Evolutionary conservation across 2,329 filamentous ascomycete species (phyloP).

Genomic region (Microthyrium microscopicum): DNA sequence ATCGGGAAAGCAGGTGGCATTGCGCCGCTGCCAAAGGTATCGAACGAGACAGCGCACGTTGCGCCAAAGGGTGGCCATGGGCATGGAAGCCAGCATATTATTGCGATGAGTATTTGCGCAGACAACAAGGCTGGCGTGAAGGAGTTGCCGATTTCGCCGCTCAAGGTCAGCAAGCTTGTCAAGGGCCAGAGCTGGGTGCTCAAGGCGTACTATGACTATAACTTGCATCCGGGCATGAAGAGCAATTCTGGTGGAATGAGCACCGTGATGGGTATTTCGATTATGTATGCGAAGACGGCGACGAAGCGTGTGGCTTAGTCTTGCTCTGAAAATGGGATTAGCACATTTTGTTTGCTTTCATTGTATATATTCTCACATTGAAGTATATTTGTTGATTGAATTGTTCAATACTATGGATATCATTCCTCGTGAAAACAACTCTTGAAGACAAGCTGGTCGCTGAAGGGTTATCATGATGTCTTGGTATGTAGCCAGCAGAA

Average conservation of each 20-base stretch:
- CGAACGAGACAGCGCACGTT: not conserved
- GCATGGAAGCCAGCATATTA: constrained; percentile 5
- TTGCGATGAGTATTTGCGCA: constrained; percentile 5
- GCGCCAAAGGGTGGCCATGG: constrained; percentile 3
- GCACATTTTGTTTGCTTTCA: too few relatives aligned
- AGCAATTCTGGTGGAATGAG: not conserved
- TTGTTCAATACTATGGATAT: too few relatives aligned
- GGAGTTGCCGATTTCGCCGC: constrained; percentile 1
- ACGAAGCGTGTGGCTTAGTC: constrained; percentile 5
- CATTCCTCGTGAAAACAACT: too few relatives aligned
- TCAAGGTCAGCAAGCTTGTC: constrained; percentile 1
- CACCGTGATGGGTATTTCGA: constrained; percentile 7
- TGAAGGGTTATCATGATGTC: too few relatives aligned
- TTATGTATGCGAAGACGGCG: constrained; percentile 7
- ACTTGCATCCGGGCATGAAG: constrained; percentile 1
- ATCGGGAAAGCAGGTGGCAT: constrained; percentile 1
- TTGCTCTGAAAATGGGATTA: too few relatives aligned
- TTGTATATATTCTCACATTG: too few relatives aligned
- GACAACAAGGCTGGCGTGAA: constrained; percentile 3
- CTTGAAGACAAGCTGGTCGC: too few relatives aligned
- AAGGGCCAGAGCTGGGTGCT: constrained; percentile 7
- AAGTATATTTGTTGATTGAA: too few relatives aligned
- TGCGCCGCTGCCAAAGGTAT: not conserved
- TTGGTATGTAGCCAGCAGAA: too few relatives aligned
- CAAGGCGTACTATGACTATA: constrained; percentile 6